Evolutionary conservation across 2,329 filamentous ascomycete species (phyloP), one percentile per base, ranked within the genome.

Genomic region (Corinectria fuckeliana): DNA sequence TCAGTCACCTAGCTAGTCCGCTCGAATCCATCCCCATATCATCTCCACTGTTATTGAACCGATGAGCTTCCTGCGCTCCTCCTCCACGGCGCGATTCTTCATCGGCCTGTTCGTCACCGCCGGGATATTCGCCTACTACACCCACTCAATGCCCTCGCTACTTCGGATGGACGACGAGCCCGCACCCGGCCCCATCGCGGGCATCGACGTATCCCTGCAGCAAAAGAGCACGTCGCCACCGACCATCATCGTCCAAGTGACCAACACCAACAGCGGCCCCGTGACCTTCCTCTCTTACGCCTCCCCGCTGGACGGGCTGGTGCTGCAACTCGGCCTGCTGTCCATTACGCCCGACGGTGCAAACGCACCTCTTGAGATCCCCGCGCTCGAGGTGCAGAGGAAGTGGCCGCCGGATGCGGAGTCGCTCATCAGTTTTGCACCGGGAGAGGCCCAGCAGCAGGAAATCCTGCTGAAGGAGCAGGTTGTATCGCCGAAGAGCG

Each of bases 291-390:
- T 82, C 32, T 70, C 66, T 3, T 82, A 80, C 72, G 71, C 77
- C 48, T 79, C 79, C 0, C 80, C 80, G n/a, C 71, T 82, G n/a
- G 80, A 82, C 62, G 69, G 73, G 0, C 50, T 79, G 14, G 79
- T 76, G 0, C 58, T 80, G 44, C 72, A 76, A 52, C 71, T 81
- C 3, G 80, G 80, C 8, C 67, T 79, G n/a, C 50, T 82, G 4
- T 69, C 71, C 30, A 73, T 82, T 60, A 77, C 72, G 3, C 76
- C 75, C 3, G 69, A 73, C 3, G 74, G 72, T 1, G 69, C 71
- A 14, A 65, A 67, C 5, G 36, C 59, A 20, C 74, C 78, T 4
- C 53, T 82, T 4, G 70, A 78, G 3, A 67, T 80, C 9, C 72
- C 74, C 11, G 71, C 66, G 13, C 67, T 81, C 49, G 71, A 77